These are phyloP conservation scores for Talaromyces amestolkiae DNA, from an alignment of 2,329 filamentous ascomycete species.

Conservation along the genomic window DNA sequence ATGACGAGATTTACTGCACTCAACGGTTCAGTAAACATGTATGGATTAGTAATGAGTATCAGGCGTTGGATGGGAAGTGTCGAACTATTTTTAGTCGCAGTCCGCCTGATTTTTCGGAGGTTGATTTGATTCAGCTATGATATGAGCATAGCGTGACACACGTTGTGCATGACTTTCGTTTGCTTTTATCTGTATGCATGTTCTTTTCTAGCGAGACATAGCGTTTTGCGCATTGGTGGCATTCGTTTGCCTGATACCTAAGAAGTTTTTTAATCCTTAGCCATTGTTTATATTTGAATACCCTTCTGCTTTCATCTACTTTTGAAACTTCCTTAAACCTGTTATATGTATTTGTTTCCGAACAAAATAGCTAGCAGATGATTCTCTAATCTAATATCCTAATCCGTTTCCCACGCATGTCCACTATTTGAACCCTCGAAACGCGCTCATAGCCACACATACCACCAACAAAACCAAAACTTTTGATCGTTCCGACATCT, in stretches of 20 bases:
- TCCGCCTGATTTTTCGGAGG: slow-evolving; percentile 84
- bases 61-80: slow-evolving; percentile 77
- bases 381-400: neutral
- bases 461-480: neutral
- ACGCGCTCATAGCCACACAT: neutral
- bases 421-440: neutral
- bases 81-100: slow-evolving; percentile 80
- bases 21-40: slow-evolving; percentile 72
- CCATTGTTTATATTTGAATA: neutral
- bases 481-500: neutral
- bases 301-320: neutral
- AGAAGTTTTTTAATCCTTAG: neutral
- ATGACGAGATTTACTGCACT: slow-evolving; percentile 83
- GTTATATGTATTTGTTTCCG: neutral
- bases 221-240: neutral
- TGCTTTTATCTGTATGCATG: neutral
- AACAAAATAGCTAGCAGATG: neutral
- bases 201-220: neutral
- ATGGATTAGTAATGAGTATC: slow-evolving; percentile 93
- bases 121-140: slow-evolving; percentile 78
- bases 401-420: neutral
- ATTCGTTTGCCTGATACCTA: neutral
- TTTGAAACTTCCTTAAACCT: neutral
- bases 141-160: neutral
- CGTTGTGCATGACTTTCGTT: neutral